Conservation (phyloP, 768 basidiomycete genomes). For the Agrocybe pediades region DNA sequence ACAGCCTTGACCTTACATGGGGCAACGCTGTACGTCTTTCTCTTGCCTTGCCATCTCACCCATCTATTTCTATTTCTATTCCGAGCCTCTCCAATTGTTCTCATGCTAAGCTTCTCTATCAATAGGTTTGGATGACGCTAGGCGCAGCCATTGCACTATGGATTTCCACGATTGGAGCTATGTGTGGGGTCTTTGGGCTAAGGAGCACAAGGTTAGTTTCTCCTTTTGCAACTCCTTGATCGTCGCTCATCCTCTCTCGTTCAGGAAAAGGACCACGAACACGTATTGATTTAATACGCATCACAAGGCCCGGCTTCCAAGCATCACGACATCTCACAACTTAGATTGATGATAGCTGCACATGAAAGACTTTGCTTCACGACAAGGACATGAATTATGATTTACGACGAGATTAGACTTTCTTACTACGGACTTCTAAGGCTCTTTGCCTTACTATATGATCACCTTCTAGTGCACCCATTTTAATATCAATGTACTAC, state of each 20-base stretch:
- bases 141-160: slow-evolving; percentile 50
- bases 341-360: not conserved
- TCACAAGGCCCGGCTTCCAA: slow-evolving; percentile 2
- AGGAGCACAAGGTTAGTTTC: slow-evolving; percentile 19
- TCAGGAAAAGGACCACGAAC: slow-evolving; percentile 13
- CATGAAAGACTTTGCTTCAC: not conserved
- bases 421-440: too few relatives aligned
- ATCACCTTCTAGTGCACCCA: not conserved
- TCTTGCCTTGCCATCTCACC: slow-evolving; percentile 2
- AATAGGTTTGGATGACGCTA: slow-evolving; percentile 57
- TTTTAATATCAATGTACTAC: not conserved
- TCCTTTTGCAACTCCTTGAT: slow-evolving; percentile 5
- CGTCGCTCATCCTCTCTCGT: slow-evolving; percentile 1
- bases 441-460: not conserved
- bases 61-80: slow-evolving; percentile 1
- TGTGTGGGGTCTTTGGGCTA: slow-evolving; percentile 33
- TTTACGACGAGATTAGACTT: not conserved
- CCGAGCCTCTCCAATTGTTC: slow-evolving; percentile 1
- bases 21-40: slow-evolving; percentile 51
- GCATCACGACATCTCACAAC: slow-evolving; percentile 12
- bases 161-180: slow-evolving; percentile 41
- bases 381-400: not conserved
- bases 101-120: not conserved
- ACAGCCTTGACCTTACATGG: slow-evolving; percentile 41
- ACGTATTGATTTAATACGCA: slow-evolving; percentile 16